phyloP scores from a whole-genome alignment of 176 grass and related monocot species.

The Saccharum officinarum region DNA sequence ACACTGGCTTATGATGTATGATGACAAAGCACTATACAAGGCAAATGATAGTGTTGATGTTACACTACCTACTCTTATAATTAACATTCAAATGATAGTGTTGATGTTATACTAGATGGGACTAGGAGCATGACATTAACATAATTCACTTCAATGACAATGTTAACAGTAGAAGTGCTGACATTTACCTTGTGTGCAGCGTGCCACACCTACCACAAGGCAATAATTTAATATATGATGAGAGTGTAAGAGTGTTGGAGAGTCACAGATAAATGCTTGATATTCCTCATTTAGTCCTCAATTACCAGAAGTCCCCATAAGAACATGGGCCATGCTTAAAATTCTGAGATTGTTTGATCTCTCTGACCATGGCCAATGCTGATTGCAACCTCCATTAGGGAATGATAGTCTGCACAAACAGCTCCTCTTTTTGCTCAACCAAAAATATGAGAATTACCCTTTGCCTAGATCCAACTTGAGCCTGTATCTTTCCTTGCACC shows the following conservation, averaged over 20 bases:
- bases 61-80: conserved; percentile 21
- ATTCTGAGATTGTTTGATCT: conserved; percentile 46
- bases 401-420: conserved; percentile 57
- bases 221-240: conserved; percentile 43
- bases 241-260: not conserved
- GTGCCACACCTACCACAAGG: conserved; percentile 26
- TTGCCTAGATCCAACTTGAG: conserved; percentile 64
- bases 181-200: conserved; percentile 11
- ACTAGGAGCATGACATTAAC: conserved; percentile 8
- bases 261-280: conserved; percentile 18
- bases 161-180: conserved; percentile 39
- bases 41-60: conserved; percentile 12
- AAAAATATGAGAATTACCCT: conserved; percentile 44
- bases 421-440: conserved; percentile 45
- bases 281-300: conserved; percentile 16
- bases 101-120: conserved; percentile 37
- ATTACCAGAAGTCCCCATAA: conserved; percentile 58
- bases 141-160: conserved; percentile 43
- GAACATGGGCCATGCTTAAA: conserved; percentile 46
- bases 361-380: conserved; percentile 42
- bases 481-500: conserved; percentile 60
- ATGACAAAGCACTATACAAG: conserved; percentile 24
- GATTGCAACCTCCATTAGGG: conserved; percentile 34
- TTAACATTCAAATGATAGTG: conserved; percentile 25
- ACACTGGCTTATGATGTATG: conserved; percentile 13